Evolutionary conservation across 495 filamentous ascomycete genomes (phyloP).

Genomic region (Neurospora sp.): DNA sequence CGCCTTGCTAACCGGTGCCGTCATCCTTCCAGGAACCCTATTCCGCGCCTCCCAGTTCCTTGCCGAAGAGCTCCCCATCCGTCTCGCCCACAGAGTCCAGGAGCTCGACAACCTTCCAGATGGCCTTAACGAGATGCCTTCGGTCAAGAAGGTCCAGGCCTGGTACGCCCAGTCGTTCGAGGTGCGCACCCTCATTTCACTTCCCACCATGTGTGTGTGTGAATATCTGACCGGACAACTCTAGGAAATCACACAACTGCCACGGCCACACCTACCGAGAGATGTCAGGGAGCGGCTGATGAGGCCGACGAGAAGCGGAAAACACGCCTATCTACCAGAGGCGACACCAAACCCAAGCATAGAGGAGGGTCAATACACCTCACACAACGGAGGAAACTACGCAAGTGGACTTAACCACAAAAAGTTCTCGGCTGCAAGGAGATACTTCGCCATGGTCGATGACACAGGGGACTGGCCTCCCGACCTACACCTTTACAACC

Average conservation of each 20-base stretch:
- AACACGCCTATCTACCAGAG: conserved; percentile 59
- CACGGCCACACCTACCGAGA: conserved; percentile 61
- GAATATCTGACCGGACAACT: conserved; percentile 11
- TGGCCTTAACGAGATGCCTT: conserved; percentile 96
- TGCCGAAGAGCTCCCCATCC: conserved; percentile 94
- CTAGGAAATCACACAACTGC: conserved; percentile 82
- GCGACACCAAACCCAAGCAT: conserved; percentile 86
- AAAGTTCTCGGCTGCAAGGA: conserved; percentile 44
- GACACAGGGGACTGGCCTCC: conserved; percentile 87
- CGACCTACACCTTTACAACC: conserved; percentile 89
- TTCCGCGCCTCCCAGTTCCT: conserved; percentile 98
- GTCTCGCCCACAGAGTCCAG: conserved; percentile 89
- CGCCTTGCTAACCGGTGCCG: background rate
- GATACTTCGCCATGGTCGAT: conserved; percentile 89
- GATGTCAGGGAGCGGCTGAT: conserved; percentile 73
- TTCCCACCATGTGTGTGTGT: conserved; percentile 2
- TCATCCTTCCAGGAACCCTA: conserved; percentile 58
- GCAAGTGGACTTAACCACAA: conserved; percentile 25
- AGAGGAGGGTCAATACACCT: conserved; percentile 75
- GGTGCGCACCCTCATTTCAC: conserved; percentile 40
- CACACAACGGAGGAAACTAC: conserved; percentile 41
- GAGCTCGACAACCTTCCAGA: conserved; percentile 90
- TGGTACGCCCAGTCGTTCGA: conserved; percentile 99
- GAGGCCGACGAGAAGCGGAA: conserved; percentile 54
- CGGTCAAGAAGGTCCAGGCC: conserved; percentile 85